phyloP scores from a whole-genome alignment of 768 basidiomycete species.

The Boletales sp. region DNA sequence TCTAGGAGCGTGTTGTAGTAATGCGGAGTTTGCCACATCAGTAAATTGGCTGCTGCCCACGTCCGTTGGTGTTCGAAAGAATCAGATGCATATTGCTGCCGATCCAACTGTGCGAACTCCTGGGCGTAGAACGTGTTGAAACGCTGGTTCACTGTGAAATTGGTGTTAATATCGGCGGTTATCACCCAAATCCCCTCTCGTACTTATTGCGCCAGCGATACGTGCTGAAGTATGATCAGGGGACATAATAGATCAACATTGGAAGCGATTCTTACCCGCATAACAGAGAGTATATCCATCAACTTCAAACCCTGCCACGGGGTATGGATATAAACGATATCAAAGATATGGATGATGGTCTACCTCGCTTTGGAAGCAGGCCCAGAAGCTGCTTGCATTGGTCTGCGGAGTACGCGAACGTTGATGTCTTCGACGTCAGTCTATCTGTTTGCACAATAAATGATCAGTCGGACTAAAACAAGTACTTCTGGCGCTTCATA shows the following conservation, averaged over 20 bases:
- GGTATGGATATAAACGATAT: neutral
- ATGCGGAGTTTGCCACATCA: neutral
- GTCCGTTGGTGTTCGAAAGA: neutral
- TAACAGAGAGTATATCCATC: constrained; percentile 41
- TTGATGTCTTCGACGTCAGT: constrained; percentile 52
- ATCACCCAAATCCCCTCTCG: neutral
- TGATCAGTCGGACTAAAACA: no score
- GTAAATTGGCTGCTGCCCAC: neutral
- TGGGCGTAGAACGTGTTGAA: neutral
- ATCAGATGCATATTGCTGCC: neutral
- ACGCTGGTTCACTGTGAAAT: neutral
- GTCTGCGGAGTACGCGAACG: constrained; percentile 49
- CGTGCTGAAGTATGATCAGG: constrained; percentile 31
- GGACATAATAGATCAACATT: no score
- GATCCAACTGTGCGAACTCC: neutral
- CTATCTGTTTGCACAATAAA: no score
- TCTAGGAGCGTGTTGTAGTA: neutral
- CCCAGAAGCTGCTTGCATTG: constrained; percentile 46
- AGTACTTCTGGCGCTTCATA: constrained; percentile 18
- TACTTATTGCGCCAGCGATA: constrained; percentile 43
- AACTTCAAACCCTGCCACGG: constrained; percentile 21
- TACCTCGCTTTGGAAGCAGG: constrained; percentile 44
- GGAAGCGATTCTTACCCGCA: constrained; percentile 28
- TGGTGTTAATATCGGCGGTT: neutral
- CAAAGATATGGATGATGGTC: neutral